Conservation (phyloP, 2,329 filamentous ascomycete genomes). For the Elsinoe australis region DNA sequence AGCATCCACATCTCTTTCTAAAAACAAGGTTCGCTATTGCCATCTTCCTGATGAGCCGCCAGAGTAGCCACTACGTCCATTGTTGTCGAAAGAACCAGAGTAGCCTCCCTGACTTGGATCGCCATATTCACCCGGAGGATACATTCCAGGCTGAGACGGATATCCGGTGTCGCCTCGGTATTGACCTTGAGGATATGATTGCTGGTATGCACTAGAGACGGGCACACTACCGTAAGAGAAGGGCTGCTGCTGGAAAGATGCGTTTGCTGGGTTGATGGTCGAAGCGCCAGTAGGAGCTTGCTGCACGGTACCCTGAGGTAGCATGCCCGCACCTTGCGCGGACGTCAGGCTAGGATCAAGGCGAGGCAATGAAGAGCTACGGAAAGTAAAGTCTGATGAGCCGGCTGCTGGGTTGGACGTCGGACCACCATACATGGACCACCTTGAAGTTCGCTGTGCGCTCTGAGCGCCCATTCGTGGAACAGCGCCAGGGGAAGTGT, state of each 20-base stretch:
- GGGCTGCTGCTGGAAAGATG: slow-evolving; percentile 14
- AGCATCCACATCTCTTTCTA: not conserved
- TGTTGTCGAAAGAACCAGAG: slow-evolving; percentile 13
- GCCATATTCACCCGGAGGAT: slow-evolving; percentile 9
- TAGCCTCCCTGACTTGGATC: slow-evolving; percentile 16
- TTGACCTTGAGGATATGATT: slow-evolving; percentile 13
- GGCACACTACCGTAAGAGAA: slow-evolving; percentile 16
- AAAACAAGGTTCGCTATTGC: not conserved
- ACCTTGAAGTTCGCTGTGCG: not conserved
- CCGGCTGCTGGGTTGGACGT: not conserved
- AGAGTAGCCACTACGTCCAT: slow-evolving; percentile 12
- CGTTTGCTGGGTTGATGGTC: slow-evolving; percentile 9
- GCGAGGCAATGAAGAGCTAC: slow-evolving; percentile 12
- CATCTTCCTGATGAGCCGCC: slow-evolving; percentile 9
- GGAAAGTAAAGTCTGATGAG: slow-evolving; percentile 11
- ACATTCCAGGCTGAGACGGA: slow-evolving; percentile 10
- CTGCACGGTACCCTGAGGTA: slow-evolving; percentile 15
- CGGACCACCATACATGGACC: slow-evolving; percentile 12
- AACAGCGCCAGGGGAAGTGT: slow-evolving; percentile 8
- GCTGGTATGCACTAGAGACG: slow-evolving; percentile 5
- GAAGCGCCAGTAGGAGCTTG: slow-evolving; percentile 6
- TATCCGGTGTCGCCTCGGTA: slow-evolving; percentile 13
- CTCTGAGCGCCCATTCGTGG: slow-evolving; percentile 12
- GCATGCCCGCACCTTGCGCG: slow-evolving; percentile 11
- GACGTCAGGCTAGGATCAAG: slow-evolving; percentile 13